Evolutionary conservation across 208 protist genomes (phyloP).

Genomic region (Leishmania aethiopica): DNA sequence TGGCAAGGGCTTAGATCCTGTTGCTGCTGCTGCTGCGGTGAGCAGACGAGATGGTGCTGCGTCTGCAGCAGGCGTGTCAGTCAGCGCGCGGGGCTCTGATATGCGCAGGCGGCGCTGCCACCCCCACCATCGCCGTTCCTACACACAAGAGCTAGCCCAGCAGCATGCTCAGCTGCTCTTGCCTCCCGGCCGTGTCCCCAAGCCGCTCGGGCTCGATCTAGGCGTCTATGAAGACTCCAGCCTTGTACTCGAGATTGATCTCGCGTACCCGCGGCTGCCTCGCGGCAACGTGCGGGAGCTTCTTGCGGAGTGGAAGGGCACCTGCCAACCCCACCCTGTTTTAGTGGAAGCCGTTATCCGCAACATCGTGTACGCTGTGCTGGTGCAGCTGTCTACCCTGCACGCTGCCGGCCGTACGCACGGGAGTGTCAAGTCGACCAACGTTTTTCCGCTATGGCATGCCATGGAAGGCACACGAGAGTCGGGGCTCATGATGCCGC

Average conservation of each 20-base stretch:
- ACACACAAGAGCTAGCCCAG: not conserved
- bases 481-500: conserved; percentile 24
- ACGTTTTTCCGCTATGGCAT: conserved; percentile 63
- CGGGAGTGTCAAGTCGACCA: conserved; percentile 74
- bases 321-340: conserved; percentile 33
- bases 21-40: not conserved
- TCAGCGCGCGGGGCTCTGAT: not conserved
- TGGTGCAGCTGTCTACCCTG: conserved; percentile 53
- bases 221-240: conserved; percentile 18
- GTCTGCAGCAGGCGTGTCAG: not conserved
- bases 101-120: not conserved
- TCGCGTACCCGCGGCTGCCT: conserved; percentile 55
- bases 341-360: conserved; percentile 69
- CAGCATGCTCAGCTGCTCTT: not conserved
- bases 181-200: not conserved
- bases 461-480: conserved; percentile 35
- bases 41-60: not conserved
- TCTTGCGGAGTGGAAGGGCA: conserved; percentile 42
- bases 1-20: not conserved
- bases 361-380: conserved; percentile 59
- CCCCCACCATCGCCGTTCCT: not conserved
- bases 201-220: conserved; percentile 27
- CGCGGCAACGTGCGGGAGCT: conserved; percentile 60
- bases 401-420: conserved; percentile 55
- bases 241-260: conserved; percentile 38